A percentile compares a stretch with the other conserved stretches of the same genome.
phyloP scores from a whole-genome alignment of 164 flowering plant species.

The Brasenia schreberi region DNA sequence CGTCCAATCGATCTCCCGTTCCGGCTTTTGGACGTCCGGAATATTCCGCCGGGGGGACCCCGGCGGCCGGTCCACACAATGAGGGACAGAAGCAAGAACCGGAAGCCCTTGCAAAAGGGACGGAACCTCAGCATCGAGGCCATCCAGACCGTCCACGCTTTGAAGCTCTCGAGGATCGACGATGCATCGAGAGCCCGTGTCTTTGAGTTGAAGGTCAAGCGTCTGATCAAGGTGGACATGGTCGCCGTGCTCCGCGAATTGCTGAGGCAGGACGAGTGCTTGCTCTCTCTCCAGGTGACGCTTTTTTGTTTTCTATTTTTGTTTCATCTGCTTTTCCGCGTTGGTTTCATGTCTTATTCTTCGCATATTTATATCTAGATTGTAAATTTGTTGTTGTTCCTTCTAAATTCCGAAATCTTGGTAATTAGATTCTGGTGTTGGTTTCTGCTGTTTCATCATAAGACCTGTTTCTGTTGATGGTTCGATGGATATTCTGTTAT shows the following conservation, averaged over 20 bases:
- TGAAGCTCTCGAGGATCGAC: conserved; percentile 40
- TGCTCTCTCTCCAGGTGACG: conserved; percentile 46
- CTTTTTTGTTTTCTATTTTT: background rate
- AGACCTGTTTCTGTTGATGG: no score
- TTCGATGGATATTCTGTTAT: no score
- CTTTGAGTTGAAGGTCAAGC: conserved; percentile 25
- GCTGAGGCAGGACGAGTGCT: conserved; percentile 49
- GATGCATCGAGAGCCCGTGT: conserved; percentile 15
- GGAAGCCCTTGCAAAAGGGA: conserved; percentile 66
- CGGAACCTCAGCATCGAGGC: conserved; percentile 64
- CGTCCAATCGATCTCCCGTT: no score
- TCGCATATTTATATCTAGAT: no score
- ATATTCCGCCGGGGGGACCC: background rate
- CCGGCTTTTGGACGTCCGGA: no score
- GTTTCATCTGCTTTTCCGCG: background rate
- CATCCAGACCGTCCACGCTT: conserved; percentile 56
- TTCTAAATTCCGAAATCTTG: no score
- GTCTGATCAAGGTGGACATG: conserved; percentile 57
- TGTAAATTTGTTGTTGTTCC: no score
- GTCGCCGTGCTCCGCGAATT: conserved; percentile 63
- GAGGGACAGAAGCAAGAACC: conserved; percentile 63
- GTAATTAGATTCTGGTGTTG: no score
- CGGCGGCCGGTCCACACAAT: conserved; percentile 10
- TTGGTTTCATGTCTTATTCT: no score
- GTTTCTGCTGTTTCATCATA: no score